Percentiles rank a stretch among this genome's conserved stretches.
phyloP scores from a whole-genome alignment of 2,329 filamentous ascomycete species.

The Cladobotryum protrusum region DNA sequence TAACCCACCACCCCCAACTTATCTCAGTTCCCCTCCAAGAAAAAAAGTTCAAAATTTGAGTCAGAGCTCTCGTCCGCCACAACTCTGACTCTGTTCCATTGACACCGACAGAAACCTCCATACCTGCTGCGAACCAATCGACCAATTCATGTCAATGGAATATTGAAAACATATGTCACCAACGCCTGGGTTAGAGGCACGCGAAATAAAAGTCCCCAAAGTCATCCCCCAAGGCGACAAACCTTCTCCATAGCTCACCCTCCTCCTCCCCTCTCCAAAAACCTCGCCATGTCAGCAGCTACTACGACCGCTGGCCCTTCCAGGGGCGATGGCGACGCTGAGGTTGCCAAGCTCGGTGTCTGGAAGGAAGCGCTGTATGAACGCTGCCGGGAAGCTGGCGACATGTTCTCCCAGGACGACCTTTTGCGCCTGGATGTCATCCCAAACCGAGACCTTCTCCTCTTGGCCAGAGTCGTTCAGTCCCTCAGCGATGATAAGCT shows the following conservation, averaged over 20 bases:
- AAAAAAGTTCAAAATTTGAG: constrained; percentile 3
- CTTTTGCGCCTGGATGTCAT: constrained; percentile 52
- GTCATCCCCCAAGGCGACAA: neutral
- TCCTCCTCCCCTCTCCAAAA: neutral
- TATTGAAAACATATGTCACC: neutral
- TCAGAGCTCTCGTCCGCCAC: constrained; percentile 8
- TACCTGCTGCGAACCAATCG: neutral
- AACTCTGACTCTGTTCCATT: neutral
- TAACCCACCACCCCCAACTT: neutral
- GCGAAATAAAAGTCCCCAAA: no score
- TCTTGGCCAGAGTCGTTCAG: constrained; percentile 51
- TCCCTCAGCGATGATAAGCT: constrained; percentile 54
- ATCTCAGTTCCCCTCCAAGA: neutral
- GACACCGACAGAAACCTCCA: neutral
- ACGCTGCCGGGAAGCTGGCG: constrained; percentile 44
- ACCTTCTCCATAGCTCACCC: neutral
- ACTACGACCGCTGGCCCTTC: constrained; percentile 16
- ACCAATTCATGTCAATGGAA: neutral
- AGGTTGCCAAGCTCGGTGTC: constrained; percentile 39
- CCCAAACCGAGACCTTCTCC: constrained; percentile 48
- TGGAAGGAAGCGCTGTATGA: constrained; percentile 54
- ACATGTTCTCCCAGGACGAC: constrained; percentile 53
- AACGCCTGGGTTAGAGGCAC: neutral
- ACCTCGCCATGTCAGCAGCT: constrained; percentile 23
- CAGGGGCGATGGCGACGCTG: constrained; percentile 23